These are phyloP conservation scores for Oleoguttula mirabilis DNA, from an alignment of 495 filamentous ascomycete genomes.

Conservation along the genomic window DNA sequence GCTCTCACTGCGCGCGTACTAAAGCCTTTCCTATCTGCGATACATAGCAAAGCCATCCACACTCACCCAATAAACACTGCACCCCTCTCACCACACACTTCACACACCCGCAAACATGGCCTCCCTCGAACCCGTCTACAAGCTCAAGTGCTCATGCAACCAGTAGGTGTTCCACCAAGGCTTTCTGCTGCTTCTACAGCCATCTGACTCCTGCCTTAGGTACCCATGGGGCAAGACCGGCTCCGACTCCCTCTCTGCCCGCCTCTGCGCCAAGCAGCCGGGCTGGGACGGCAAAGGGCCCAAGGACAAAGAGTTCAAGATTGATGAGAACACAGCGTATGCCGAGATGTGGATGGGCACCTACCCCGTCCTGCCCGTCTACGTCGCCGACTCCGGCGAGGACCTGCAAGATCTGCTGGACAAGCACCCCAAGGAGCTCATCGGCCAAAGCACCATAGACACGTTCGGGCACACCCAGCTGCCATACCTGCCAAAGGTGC, in stretches of 20 bases:
- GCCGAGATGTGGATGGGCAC: conserved; percentile 60
- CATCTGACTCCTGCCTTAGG: conserved; percentile 44
- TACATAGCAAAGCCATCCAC: no score
- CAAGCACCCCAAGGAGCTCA: conserved; percentile 47
- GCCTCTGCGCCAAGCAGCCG: conserved; percentile 57
- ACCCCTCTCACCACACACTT: no score
- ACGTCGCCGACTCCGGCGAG: conserved; percentile 48
- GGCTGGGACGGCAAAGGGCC: conserved; percentile 41
- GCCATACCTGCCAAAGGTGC: conserved; percentile 66
- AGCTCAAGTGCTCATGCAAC: conserved; percentile 40
- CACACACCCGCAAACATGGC: no score
- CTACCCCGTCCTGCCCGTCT: conserved; percentile 59
- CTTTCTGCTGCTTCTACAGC: no score
- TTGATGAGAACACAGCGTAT: conserved; percentile 54
- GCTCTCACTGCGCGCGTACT: no score
- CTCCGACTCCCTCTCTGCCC: conserved; percentile 48
- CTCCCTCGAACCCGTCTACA: conserved; percentile 38
- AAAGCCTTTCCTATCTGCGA: no score
- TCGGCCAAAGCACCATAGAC: conserved; percentile 52
- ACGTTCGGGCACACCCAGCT: conserved; percentile 51
- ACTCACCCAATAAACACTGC: no score
- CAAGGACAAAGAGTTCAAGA: conserved; percentile 10
- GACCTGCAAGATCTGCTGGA: conserved; percentile 54
- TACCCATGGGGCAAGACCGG: conserved; percentile 64
- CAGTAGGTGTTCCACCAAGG: no score